Evolutionary conservation across 2,329 filamentous ascomycete species (phyloP).

Genomic region (Fusarium torreyae): DNA sequence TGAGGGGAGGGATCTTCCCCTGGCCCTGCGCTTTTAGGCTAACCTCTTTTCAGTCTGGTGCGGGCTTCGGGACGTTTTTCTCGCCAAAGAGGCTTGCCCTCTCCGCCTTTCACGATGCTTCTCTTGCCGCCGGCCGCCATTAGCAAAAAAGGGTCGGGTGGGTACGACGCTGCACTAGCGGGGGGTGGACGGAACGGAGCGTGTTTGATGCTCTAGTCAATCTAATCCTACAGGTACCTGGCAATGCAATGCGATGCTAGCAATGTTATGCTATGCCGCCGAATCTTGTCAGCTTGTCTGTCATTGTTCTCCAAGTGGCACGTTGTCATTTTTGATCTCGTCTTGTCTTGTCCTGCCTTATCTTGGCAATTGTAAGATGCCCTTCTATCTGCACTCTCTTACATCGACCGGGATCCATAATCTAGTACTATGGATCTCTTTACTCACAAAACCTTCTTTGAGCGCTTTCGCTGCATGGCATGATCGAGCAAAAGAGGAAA

Average conservation of each 20-base stretch:
- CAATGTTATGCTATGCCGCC: too few relatives aligned
- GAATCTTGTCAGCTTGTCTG: neutral
- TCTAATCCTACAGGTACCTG: neutral
- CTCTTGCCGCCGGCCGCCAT: slow-evolving; percentile 57
- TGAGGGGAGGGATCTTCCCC: slow-evolving; percentile 23
- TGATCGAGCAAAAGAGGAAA: slow-evolving; percentile 28
- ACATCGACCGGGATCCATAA: too few relatives aligned
- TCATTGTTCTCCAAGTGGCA: neutral
- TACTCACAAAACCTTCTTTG: slow-evolving; percentile 1
- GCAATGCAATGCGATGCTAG: neutral
- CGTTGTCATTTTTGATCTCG: too few relatives aligned
- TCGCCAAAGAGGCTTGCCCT: slow-evolving; percentile 41
- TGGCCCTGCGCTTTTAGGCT: slow-evolving; percentile 24
- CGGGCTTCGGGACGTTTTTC: slow-evolving; percentile 46
- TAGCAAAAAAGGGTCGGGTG: slow-evolving; percentile 44
- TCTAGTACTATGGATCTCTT: too few relatives aligned
- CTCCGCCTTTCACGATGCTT: slow-evolving; percentile 58
- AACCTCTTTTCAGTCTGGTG: slow-evolving; percentile 28
- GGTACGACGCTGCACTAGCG: slow-evolving; percentile 28
- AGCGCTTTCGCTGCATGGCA: slow-evolving; percentile 9
- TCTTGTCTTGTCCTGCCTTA: neutral
- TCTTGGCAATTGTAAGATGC: neutral
- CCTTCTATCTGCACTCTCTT: too few relatives aligned
- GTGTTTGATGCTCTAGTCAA: slow-evolving; percentile 12
- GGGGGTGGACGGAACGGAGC: slow-evolving; percentile 38